Conservation (phyloP, 2,329 filamentous ascomycete species). For the Paraconiothyrium brasiliense region DNA sequence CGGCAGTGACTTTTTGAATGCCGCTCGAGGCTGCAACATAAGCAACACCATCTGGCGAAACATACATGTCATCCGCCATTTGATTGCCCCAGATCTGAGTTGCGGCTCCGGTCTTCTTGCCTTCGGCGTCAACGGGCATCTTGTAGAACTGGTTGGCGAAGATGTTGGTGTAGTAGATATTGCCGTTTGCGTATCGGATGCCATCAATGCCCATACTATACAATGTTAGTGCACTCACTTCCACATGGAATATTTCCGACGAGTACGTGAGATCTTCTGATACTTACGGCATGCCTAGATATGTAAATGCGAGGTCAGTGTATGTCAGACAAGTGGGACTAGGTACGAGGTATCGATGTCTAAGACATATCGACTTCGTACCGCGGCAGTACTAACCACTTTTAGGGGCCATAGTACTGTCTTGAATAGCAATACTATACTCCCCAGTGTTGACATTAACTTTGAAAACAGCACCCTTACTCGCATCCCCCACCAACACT, state of each 20-base stretch:
- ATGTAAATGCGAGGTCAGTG: too few species aligned
- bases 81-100: slow-evolving; percentile 28
- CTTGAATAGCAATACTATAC: slow-evolving; percentile 28
- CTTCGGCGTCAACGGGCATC: slow-evolving; percentile 28
- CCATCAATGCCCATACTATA: slow-evolving; percentile 32
- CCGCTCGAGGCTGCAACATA: slow-evolving; percentile 27
- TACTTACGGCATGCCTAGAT: slow-evolving; percentile 16
- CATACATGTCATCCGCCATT: slow-evolving; percentile 28
- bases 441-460: slow-evolving; percentile 28
- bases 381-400: not conserved
- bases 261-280: too few species aligned
- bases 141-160: slow-evolving; percentile 33
- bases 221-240: not conserved
- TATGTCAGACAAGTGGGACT: too few species aligned
- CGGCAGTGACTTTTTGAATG: slow-evolving; percentile 24
- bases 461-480: slow-evolving; percentile 29
- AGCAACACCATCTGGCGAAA: slow-evolving; percentile 25
- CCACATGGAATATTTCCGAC: too few species aligned
- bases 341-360: too few species aligned
- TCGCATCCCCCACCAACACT: slow-evolving; percentile 29
- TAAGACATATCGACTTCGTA: too few species aligned
- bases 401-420: slow-evolving; percentile 25
- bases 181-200: slow-evolving; percentile 28
- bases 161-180: slow-evolving; percentile 33
- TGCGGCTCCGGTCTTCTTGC: slow-evolving; percentile 25